Evolutionary conservation across 768 basidiomycete species (phyloP).

Genomic region (Tricholoma bakamatsutake): DNA sequence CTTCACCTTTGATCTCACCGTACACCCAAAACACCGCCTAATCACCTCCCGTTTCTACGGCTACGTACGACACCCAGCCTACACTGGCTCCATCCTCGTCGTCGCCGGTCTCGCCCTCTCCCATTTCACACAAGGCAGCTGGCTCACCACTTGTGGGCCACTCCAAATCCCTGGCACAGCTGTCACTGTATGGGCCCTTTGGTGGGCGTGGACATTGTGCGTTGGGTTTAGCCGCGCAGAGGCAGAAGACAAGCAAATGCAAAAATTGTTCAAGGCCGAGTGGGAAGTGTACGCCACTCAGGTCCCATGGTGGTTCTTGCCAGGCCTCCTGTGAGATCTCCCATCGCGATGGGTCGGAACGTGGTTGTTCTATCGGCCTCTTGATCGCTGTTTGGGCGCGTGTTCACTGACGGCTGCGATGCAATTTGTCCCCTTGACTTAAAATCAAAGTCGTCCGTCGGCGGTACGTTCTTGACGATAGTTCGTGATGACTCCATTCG

Average conservation of each 20-base stretch:
- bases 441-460: too few relatives aligned
- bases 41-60: conserved; percentile 38
- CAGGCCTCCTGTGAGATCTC: conserved; percentile 28
- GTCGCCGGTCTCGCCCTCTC: conserved; percentile 35
- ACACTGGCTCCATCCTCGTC: conserved; percentile 40
- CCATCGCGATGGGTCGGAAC: too few relatives aligned
- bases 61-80: conserved; percentile 44
- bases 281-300: conserved; percentile 40
- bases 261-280: conserved; percentile 34
- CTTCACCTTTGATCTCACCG: conserved; percentile 45
- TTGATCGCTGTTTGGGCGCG: too few relatives aligned
- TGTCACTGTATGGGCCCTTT: conserved; percentile 23
- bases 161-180: conserved; percentile 18
- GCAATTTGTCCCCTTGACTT: too few relatives aligned
- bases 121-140: conserved; percentile 34
- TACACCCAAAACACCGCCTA: conserved; percentile 36
- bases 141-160: conserved; percentile 30
- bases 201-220: conserved; percentile 39
- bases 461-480: too few relatives aligned
- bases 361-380: too few relatives aligned
- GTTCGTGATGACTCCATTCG: neutral
- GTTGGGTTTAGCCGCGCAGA: conserved; percentile 39
- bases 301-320: conserved; percentile 43
- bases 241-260: conserved; percentile 44
- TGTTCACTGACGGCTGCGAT: too few relatives aligned